These are phyloP conservation scores for Moesziomyces aphidis DNA, from an alignment of 1,284 basidiomycete species.

Conservation along the genomic window DNA sequence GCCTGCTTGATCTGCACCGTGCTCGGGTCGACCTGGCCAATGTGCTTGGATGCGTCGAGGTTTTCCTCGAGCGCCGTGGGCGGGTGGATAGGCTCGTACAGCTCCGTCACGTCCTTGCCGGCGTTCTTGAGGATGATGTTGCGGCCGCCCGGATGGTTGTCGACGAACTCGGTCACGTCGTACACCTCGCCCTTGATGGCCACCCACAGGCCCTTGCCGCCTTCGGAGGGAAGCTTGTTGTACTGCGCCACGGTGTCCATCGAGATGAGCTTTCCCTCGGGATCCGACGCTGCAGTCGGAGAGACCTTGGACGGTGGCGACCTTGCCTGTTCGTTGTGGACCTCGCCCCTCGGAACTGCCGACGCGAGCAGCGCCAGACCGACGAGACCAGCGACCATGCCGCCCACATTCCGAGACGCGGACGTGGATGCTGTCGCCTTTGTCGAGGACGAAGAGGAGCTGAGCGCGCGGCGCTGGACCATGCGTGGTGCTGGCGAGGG, in stretches of 20 bases:
- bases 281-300: conserved; percentile 30
- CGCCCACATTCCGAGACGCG: conserved; percentile 9
- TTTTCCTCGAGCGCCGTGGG: conserved; percentile 62
- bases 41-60: conserved; percentile 50
- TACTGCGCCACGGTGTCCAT: conserved; percentile 56
- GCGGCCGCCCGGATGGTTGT: conserved; percentile 81
- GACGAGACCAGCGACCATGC: conserved; percentile 27
- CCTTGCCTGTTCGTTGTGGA: conserved; percentile 28
- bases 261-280: conserved; percentile 46
- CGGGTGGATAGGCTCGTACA: conserved; percentile 65
- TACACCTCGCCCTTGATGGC: conserved; percentile 66
- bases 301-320: conserved; percentile 21
- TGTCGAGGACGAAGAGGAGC: conserved; percentile 5
- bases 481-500: conserved; percentile 15
- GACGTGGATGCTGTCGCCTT: background rate
- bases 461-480: conserved; percentile 10
- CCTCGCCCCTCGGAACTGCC: conserved; percentile 9
- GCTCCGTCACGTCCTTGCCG: conserved; percentile 76
- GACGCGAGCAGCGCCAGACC: conserved; percentile 37
- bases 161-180: conserved; percentile 81
- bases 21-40: conserved; percentile 55
- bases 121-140: conserved; percentile 82
- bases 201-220: conserved; percentile 58
- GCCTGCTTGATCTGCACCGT: conserved; percentile 51
- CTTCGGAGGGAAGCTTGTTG: conserved; percentile 47